Evolutionary conservation across 2,329 filamentous ascomycete genomes (phyloP).

Genomic region (Penicillium sp.): DNA sequence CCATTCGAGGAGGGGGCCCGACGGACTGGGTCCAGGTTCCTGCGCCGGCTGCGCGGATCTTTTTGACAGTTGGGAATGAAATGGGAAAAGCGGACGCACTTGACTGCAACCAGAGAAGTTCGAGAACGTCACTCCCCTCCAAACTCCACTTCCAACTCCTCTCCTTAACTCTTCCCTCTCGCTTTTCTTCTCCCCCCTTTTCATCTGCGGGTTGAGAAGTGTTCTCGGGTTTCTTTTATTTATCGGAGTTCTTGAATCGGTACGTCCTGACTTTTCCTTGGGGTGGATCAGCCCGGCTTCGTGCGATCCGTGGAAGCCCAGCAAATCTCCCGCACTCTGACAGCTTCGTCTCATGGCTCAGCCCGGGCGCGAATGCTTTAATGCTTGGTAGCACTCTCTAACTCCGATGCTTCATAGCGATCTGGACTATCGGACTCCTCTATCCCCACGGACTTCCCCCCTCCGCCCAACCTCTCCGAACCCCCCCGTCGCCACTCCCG

Average conservation of each 20-base stretch:
- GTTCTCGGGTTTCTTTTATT: neutral
- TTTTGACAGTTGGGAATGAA: conserved; percentile 10
- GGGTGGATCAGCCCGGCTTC: conserved; percentile 10
- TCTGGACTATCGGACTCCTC: neutral
- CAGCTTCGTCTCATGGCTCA: conserved; percentile 30
- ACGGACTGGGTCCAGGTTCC: conserved; percentile 31
- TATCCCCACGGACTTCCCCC: neutral
- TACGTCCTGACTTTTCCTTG: neutral
- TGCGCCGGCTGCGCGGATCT: conserved; percentile 27
- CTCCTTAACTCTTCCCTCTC: neutral
- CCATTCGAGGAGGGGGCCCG: conserved; percentile 19
- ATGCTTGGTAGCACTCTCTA: neutral
- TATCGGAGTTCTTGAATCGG: neutral
- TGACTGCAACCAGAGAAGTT: conserved; percentile 7
- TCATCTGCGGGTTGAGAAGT: conserved; percentile 4
- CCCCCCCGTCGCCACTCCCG: conserved; percentile 8
- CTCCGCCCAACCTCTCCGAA: neutral
- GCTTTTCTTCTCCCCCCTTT: neutral
- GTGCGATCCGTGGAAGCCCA: conserved; percentile 33
- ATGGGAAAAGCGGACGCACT: neutral
- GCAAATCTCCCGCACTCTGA: conserved; percentile 36
- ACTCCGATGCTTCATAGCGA: conserved; percentile 1
- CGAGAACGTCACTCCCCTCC: conserved; percentile 20
- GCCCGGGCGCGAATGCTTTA: conserved; percentile 4
- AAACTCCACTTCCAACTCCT: conserved; percentile 8